phyloP scores from a whole-genome alignment of 495 filamentous ascomycete species.

The Cryomyces antarcticus region DNA sequence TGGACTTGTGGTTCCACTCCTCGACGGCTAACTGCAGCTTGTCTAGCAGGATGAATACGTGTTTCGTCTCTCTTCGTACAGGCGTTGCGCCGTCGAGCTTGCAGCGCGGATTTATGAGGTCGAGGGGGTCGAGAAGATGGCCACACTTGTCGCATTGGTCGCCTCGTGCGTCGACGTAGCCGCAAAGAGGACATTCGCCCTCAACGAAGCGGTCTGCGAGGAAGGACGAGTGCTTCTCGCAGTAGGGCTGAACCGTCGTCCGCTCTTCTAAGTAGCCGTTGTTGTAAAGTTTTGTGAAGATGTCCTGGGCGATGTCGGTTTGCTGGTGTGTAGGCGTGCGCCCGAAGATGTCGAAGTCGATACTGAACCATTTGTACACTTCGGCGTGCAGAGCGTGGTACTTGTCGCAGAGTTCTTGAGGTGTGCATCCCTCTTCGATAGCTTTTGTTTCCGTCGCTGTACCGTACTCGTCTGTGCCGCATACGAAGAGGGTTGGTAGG shows the following conservation, averaged over 20 bases:
- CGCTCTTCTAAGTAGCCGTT: slow-evolving; percentile 65
- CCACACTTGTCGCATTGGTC: slow-evolving; percentile 75
- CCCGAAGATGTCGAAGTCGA: slow-evolving; percentile 65
- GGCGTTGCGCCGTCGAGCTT: slow-evolving; percentile 68
- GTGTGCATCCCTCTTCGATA: slow-evolving; percentile 40
- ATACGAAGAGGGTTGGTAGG: slow-evolving; percentile 39
- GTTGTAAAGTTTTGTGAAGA: slow-evolving; percentile 55
- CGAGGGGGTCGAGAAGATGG: slow-evolving; percentile 56
- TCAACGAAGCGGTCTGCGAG: slow-evolving; percentile 83
- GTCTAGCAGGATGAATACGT: slow-evolving; percentile 59
- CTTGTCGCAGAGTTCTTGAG: slow-evolving; percentile 60
- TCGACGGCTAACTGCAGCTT: slow-evolving; percentile 52
- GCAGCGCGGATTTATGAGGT: slow-evolving; percentile 35
- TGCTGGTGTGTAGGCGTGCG: slow-evolving; percentile 60
- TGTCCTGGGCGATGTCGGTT: slow-evolving; percentile 64
- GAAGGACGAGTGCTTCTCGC: slow-evolving; percentile 61
- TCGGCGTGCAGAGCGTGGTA: slow-evolving; percentile 64
- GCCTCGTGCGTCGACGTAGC: slow-evolving; percentile 59
- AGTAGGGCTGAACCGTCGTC: slow-evolving; percentile 60
- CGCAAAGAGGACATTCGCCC: slow-evolving; percentile 62
- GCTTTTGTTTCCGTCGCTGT: slow-evolving; percentile 70
- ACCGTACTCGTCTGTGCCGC: slow-evolving; percentile 23
- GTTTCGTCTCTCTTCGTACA: slow-evolving; percentile 44
- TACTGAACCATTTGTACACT: slow-evolving; percentile 71
- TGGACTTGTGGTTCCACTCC: slow-evolving; percentile 40